Conservation (phyloP, 2,329 filamentous ascomycete species). For the Aspergillus amoenus region DNA sequence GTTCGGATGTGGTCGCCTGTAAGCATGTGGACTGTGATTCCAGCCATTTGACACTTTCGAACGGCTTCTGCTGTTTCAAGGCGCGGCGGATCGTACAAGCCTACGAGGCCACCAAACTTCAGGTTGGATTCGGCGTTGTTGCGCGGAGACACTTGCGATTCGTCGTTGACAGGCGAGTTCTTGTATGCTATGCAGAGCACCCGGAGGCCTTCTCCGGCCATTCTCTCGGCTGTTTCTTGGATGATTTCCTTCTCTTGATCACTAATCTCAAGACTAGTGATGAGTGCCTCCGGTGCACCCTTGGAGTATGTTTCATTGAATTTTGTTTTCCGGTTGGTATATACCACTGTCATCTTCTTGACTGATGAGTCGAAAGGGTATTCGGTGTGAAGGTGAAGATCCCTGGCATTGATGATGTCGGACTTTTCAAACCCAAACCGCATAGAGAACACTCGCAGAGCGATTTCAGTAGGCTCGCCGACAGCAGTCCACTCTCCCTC, state of each 20-base stretch:
- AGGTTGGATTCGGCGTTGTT: constrained; percentile 59
- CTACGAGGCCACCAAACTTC: constrained; percentile 63
- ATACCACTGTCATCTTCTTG: constrained; percentile 57
- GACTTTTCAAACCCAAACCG: constrained; percentile 56
- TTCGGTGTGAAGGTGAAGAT: constrained; percentile 46
- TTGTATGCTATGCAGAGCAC: constrained; percentile 58
- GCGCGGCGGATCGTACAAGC: constrained; percentile 66
- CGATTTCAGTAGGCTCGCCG: constrained; percentile 67
- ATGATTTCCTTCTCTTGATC: constrained; percentile 23
- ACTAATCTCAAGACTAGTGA: constrained; percentile 31
- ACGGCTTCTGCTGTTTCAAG: constrained; percentile 62
- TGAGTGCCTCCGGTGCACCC: constrained; percentile 43
- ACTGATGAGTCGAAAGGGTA: constrained; percentile 71
- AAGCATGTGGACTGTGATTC: constrained; percentile 64
- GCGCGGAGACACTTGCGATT: constrained; percentile 41
- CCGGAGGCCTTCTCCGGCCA: constrained; percentile 60
- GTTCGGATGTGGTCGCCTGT: constrained; percentile 67
- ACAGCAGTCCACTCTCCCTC: constrained; percentile 54
- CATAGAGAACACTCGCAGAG: constrained; percentile 64
- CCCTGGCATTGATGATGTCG: constrained; percentile 35
- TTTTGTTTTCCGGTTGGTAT: constrained; percentile 23
- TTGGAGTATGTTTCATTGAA: constrained; percentile 44
- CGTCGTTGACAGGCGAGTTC: constrained; percentile 24
- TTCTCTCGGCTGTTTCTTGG: constrained; percentile 50
- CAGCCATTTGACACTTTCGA: constrained; percentile 59